These are phyloP conservation scores for Akanthomyces uredinophilus DNA, from an alignment of 2,329 filamentous ascomycete genomes.

Conservation along the genomic window DNA sequence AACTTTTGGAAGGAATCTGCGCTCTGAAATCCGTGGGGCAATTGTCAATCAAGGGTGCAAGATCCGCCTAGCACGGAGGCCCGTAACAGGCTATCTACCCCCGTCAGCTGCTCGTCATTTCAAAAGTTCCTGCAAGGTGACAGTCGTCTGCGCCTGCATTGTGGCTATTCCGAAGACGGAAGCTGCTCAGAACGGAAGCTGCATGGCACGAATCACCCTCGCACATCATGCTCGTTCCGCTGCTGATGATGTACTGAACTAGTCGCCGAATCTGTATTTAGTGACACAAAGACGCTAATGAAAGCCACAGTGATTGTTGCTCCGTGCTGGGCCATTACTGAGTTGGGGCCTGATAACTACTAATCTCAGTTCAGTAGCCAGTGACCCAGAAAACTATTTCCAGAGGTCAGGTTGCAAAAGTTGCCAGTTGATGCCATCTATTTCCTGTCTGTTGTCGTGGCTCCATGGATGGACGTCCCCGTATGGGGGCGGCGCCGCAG, in stretches of 20 bases:
- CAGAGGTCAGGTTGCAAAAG: background rate
- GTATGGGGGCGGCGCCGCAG: background rate
- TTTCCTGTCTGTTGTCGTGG: background rate
- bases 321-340: background rate
- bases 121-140: background rate
- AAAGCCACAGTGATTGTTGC: background rate
- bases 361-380: background rate
- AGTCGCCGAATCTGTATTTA: background rate
- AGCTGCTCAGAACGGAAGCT: background rate
- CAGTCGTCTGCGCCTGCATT: background rate
- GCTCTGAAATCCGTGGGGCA: background rate
- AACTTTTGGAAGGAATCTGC: background rate
- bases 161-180: background rate
- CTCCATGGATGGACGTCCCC: background rate
- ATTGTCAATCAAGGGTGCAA: background rate
- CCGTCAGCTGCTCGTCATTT: background rate
- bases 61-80: background rate
- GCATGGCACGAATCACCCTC: background rate
- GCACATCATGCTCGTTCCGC: background rate
- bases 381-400: background rate
- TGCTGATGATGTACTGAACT: background rate
- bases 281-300: background rate
- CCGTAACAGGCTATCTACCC: background rate
- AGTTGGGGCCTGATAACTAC: background rate
- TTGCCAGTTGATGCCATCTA: background rate